Evolutionary conservation across 2,329 filamentous ascomycete species (phyloP), one percentile per base, ranked within the genome.

Genomic region (Sporothrix brunneoviolacea): DNA sequence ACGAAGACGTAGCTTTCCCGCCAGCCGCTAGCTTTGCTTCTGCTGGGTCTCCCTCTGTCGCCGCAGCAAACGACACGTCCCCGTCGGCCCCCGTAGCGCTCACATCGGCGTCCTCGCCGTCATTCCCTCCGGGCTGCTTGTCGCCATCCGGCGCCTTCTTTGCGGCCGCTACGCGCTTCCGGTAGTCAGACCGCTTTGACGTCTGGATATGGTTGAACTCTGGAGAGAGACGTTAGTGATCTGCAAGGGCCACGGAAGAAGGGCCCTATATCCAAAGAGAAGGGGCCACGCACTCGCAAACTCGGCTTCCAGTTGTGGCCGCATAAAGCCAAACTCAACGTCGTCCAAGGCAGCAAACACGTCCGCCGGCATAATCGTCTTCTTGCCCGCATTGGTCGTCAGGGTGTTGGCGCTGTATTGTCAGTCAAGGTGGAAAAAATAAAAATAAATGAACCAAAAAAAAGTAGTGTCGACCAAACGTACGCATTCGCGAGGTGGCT

Each of bases 291-390:
- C 64, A 88, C 85, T 89, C 37, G 80, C 78, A 63, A 90, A 84
- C 66, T 91, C 88, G 6, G 81, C 83, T 65, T 91, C 84, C 28
- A 91, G 70, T 30, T 81, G 74, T 50, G 72, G 72, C 13, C 79
- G 77, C 50, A 88, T 71, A 63, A 91, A 90, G n/a, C 74, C 75
- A 43, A 88, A 88, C 64, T 91, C 88, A 41, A 83, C 78, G 33
- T 88, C 83, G n/a, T 86, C 81, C 41, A 93, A 74, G 0, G 86
- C 87, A 44, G 82, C 81, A 61, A 91, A 82, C 36, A 93, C 85
- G 62, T 91, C 86, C 36, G 77, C 75, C 0, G 86, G 85, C 60
- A 80, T 77, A 59, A 93, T 85, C 0, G 86, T 91, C 70, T 91
- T 91, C 64, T 89, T 86, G 63, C 78, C 79, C n/a, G 76, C 75